Percentiles rank a stretch among this genome's conserved stretches.
Conservation (phyloP, 1,284 basidiomycete genomes). For the Trichosporon sp. region DNA sequence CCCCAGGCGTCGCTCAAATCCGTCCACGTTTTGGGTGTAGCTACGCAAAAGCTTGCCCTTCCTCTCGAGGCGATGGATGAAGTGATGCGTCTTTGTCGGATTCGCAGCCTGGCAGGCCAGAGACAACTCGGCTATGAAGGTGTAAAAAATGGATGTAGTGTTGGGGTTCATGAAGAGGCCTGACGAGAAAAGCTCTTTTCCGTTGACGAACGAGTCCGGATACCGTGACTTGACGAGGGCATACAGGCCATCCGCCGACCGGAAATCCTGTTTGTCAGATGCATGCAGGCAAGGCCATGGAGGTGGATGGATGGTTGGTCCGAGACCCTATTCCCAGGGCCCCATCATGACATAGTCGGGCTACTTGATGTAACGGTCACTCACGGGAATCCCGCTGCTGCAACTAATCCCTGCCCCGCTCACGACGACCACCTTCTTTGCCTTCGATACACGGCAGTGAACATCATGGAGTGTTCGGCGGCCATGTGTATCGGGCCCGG, state of each 20-base stretch:
- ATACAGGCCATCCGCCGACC: conserved; percentile 81
- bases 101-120: conserved; percentile 69
- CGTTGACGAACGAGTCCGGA: conserved; percentile 74
- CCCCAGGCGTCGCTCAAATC: conserved; percentile 75
- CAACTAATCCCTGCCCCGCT: conserved; percentile 90
- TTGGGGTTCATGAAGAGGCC: conserved; percentile 70
- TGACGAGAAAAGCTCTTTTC: conserved; percentile 83
- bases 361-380: conserved; percentile 31
- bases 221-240: conserved; percentile 76
- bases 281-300: not conserved
- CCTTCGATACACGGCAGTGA: conserved; percentile 69
- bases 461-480: conserved; percentile 56
- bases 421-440: conserved; percentile 76
- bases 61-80: conserved; percentile 74
- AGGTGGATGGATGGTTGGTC: not conserved
- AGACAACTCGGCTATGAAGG: conserved; percentile 87
- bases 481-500: conserved; percentile 22
- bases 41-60: conserved; percentile 80
- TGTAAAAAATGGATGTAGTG: conserved; percentile 87
- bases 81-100: conserved; percentile 79
- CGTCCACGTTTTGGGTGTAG: conserved; percentile 96
- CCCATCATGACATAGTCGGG: not conserved
- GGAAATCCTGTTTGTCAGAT: conserved; percentile 64
- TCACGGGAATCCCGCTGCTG: conserved; percentile 83
- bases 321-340: not conserved